These are phyloP conservation scores for Salix purpurea DNA, from an alignment of 345 rosid genomes.

Conservation along the genomic window DNA sequence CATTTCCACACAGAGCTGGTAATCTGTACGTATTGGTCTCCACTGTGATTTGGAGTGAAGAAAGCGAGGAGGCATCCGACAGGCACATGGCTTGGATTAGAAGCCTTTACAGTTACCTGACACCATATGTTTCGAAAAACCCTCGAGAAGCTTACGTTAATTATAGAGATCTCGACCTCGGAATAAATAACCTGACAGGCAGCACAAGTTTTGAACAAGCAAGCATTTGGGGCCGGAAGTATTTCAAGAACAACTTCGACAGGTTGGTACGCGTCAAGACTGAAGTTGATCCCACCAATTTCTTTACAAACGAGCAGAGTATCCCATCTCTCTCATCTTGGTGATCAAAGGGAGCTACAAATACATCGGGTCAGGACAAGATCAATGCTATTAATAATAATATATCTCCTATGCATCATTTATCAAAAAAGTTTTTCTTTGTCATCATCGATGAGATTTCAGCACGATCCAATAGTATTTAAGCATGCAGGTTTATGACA, in stretches of 20 bases:
- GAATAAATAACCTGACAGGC: neutral
- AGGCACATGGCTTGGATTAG: slow-evolving; percentile 23
- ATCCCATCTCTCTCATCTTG: no score
- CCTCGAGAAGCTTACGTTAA: slow-evolving; percentile 43
- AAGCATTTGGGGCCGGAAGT: neutral
- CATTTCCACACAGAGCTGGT: no score
- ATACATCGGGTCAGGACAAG: neutral
- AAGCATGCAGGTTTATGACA: no score
- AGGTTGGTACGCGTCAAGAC: no score
- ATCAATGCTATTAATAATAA: neutral
- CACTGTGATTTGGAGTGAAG: slow-evolving; percentile 37
- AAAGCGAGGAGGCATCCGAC: slow-evolving; percentile 17
- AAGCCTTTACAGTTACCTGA: slow-evolving; percentile 31
- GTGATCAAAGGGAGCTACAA: no score
- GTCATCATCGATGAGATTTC: no score
- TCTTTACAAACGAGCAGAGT: no score
- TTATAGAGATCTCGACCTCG: slow-evolving; percentile 19
- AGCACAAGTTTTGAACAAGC: neutral
- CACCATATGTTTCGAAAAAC: slow-evolving; percentile 44
- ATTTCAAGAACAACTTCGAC: neutral
- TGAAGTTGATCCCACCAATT: no score
- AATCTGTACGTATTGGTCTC: no score
- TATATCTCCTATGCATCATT: no score
- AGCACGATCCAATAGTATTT: no score
- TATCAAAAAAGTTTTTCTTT: neutral